Base-by-base conservation (phyloP, 2,329 filamentous ascomycete species). In the Fusarium continuum region DNA sequence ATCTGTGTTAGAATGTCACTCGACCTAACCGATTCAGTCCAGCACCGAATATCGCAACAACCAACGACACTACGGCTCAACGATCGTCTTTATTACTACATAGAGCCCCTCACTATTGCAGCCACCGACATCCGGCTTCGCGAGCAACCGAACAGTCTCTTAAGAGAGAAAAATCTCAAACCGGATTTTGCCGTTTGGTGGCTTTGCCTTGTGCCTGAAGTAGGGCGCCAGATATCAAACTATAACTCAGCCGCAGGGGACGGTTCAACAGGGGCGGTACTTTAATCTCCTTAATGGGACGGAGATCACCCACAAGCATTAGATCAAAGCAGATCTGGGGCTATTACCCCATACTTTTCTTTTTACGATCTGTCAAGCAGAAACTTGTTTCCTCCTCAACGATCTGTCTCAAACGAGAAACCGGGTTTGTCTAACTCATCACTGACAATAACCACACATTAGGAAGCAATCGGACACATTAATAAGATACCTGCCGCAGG, bases 181-280 rank as follows among this genome's bases (percentile, higher is more conserved):
- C n/a, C 17, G 25, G 35, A 57, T 5, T 17, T 41, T 25, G 31
- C 17, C 13, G 26, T 3, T 8, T 0, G 0, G 25, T 55, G 48
- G 48, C 48, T 55, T 55, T 5, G 7, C n/a, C 29, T 3, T 61
- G 56, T 60, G 23, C 56, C 56, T 60, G 56, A 28, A 29, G 25
- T 61, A 60, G 26, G 35, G 29, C 55, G 48, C 40, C 55, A 38
- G 55, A 2, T 20, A 23, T 28, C 6, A 35, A 60, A 61, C 55
- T 55, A 41, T 43, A 43, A 28, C 38, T 55, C 56, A 60, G 56
- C 55, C 55, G 39, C 56, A 60, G 22, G 25, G 31, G 38, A 16
- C 17, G 25, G 40, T 28, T 46, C 22, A 13, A 28, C 14, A 32
- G 36, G 47, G 23, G 26, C 17, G 10, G 2, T 23, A 20, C 29